Conservation (phyloP, 768 basidiomycete genomes). For the Mycena metata region DNA sequence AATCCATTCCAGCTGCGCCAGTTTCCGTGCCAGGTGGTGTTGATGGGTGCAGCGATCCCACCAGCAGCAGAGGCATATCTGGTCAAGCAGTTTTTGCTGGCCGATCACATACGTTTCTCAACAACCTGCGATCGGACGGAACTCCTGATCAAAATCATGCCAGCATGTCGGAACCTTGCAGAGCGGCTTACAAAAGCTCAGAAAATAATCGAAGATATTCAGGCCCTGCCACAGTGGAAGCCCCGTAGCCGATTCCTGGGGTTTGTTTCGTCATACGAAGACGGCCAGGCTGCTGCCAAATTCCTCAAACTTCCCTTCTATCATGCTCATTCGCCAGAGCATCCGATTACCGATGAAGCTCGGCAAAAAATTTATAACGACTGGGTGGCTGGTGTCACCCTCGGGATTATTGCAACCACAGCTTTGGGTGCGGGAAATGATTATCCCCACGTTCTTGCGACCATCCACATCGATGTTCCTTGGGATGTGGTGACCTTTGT, state of each 20-base stretch:
- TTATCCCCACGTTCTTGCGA: slow-evolving; percentile 36
- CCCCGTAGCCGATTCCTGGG: slow-evolving; percentile 20
- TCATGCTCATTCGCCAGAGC: slow-evolving; percentile 20
- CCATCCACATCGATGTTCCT: slow-evolving; percentile 39
- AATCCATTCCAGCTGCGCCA: slow-evolving; percentile 32
- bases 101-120: not conserved
- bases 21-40: slow-evolving; percentile 33
- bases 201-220: not conserved
- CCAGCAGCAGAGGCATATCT: not conserved
- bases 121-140: slow-evolving; percentile 28
- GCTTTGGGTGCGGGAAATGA: slow-evolving; percentile 47
- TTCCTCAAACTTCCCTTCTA: slow-evolving; percentile 28
- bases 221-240: not conserved
- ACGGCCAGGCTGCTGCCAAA: not conserved
- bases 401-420: slow-evolving; percentile 40
- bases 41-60: slow-evolving; percentile 41
- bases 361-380: not conserved
- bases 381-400: slow-evolving; percentile 30
- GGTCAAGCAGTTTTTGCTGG: slow-evolving; percentile 19
- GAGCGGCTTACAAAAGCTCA: not conserved
- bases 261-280: slow-evolving; percentile 28
- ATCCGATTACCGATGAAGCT: slow-evolving; percentile 8
- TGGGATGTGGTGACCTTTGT: slow-evolving; percentile 40
- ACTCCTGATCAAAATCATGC: slow-evolving; percentile 31
- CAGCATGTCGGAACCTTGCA: not conserved